Evolutionary conservation across 2,329 filamentous ascomycete genomes (phyloP), one percentile per base, ranked within the genome.

Genomic region (Fusarium longipes): DNA sequence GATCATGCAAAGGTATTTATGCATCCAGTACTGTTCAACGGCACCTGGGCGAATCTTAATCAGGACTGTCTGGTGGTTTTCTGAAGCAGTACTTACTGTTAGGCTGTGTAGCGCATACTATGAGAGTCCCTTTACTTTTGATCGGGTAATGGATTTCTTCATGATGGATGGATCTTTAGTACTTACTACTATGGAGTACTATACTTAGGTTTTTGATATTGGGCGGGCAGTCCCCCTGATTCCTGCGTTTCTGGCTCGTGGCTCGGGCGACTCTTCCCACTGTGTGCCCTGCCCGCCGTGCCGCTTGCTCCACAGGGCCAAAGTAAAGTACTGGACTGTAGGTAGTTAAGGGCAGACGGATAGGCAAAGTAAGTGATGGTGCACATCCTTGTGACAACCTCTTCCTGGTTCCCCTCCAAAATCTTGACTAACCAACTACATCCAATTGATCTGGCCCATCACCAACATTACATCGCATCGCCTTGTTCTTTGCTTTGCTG

Each of bases 371-470:
- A n/a, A 43, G 44, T 45, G 42, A 48, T 33, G 32, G 56, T 49
- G 51, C 33, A 51, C 55, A 61, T 67, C 67, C 68, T 72, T 70
- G 65, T 71, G 70, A 72, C 70, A 68, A 68, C 64, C 52, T 62
- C 69, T 62, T 72, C 65, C 65, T 60, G 59, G 27, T 43, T 53
- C 58, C 71, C 68, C 68, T 70, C 71, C 64, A 71, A 69, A 63
- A 64, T 45, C 47, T 64, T 48, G 43, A 66, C 56, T 63, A 48
- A 52, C 53, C 67, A 63, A 67, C 61, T 64, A 40, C 68, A 67
- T 67, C 59, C 60, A 61, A 42, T 61, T 38, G 55, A 63, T 36
- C 60, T 40, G 44, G 29, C 60, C 40, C 44, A 51, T 36, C 59
- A 63, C 38, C 58, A 63, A 64, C 59, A 51, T 63, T 43, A 45